A percentile compares a stretch with the other conserved stretches of the same genome.
These are phyloP conservation scores for Aspergillus tubingensis DNA, from an alignment of 2,329 filamentous ascomycete genomes.

Conservation along the genomic window DNA sequence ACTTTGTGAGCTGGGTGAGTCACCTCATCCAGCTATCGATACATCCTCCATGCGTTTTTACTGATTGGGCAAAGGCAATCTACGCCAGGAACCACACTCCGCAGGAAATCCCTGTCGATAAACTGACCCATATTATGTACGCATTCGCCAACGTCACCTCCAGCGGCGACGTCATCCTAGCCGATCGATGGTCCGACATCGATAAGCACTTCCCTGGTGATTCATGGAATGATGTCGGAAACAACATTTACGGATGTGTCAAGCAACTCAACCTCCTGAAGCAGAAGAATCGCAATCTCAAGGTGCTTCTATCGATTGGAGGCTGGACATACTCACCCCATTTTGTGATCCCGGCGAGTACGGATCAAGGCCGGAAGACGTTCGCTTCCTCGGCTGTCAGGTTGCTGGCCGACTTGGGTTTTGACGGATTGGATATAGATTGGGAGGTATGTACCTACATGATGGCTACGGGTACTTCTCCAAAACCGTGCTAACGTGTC, in stretches of 20 bases:
- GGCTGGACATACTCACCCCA: slow-evolving; percentile 78
- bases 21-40: background rate
- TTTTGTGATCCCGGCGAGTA: slow-evolving; percentile 68
- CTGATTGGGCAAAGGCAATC: slow-evolving; percentile 73
- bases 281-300: slow-evolving; percentile 73
- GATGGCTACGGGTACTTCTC: too few species aligned
- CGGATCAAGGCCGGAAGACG: slow-evolving; percentile 56
- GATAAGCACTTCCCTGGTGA: slow-evolving; percentile 71
- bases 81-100: slow-evolving; percentile 85
- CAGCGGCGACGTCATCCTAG: slow-evolving; percentile 79
- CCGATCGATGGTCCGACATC: slow-evolving; percentile 68
- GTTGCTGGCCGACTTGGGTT: slow-evolving; percentile 74
- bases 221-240: slow-evolving; percentile 66
- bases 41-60: too few species aligned
- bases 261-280: slow-evolving; percentile 78
- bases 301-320: slow-evolving; percentile 79
- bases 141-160: slow-evolving; percentile 83
- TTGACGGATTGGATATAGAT: slow-evolving; percentile 53
- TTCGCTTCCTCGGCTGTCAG: slow-evolving; percentile 72
- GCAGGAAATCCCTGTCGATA: slow-evolving; percentile 75
- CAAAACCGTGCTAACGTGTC: background rate
- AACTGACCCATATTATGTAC: slow-evolving; percentile 87
- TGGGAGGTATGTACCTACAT: slow-evolving; percentile 34
- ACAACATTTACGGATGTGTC: slow-evolving; percentile 73
- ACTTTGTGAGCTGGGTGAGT: slow-evolving; percentile 50